Evolutionary conservation across 352 stramenopile genomes (phyloP), one percentile per base, ranked within the genome.

Genomic region (Globisporangium barbulae): DNA sequence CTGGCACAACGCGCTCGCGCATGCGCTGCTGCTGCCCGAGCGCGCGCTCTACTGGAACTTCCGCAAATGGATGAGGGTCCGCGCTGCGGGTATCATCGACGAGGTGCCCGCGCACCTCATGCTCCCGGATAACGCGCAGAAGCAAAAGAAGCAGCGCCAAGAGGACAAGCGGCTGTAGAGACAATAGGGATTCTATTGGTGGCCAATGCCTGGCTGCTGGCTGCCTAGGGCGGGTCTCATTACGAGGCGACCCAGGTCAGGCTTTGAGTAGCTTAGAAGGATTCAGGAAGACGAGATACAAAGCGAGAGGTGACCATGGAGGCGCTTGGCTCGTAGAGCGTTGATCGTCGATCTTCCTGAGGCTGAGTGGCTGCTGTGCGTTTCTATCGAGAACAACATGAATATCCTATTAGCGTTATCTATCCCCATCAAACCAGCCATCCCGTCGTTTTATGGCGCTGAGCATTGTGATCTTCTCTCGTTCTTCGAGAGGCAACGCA

Each of bases 1-100:
- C 67, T 95, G 86, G 86, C 71, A 84, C 67, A 89, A 89, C 52
- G 86, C 86, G 35, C 74, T 94, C 19, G 72, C 67, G 0, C 65
- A 78, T 48, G 69, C 86, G 54, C 70, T 94, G 58, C 68, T 85
- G 61, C 68, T 91, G 41, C 73, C 71, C 15, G 84, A 94, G 64
- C 78, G 76, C 45, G 75, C 81, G 55, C 65, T 84, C 8, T 94
- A 94, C 70, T 94, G 86, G 86, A 91, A 90, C 67, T 94, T 94
- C 68, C 86, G 86, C 70, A 91, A 92, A 69, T 92, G 84, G 82
- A 89, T 94, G 79, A 79, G 85, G 57, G 77, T 90, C 31, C 84
- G 86, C 61, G 85, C 80, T 3, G 74, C 73, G 10, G 67, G 57
- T 41, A 78, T 91, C 50, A 22, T 91, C 35, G 19, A 77, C 37